Base-by-base conservation (phyloP, 208 protist genomes). In the Polymyxa betae region DNA sequence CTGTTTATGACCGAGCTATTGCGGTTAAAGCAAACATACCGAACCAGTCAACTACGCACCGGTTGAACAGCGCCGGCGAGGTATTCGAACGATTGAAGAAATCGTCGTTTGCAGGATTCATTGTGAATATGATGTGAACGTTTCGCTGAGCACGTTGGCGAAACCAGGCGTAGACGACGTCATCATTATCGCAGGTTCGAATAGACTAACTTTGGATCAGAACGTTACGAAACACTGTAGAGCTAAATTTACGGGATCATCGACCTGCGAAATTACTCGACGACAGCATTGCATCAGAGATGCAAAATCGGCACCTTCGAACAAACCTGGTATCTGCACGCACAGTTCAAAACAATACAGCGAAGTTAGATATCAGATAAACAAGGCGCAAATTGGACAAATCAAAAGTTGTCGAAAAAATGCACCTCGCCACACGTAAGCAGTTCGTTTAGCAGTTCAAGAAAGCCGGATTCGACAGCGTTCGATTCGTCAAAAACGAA, bases 401-500 rank as follows among this genome's bases (percentile, higher is more conserved):
- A n/a, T n/a, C n/a, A n/a, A n/a, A n/a, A n/a, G n/a, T n/a, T n/a
- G n/a, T n/a, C n/a, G n/a, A n/a, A n/a, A 66, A 16, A 89, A 0
- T 98, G 98, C n/a, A 97, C 93, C 96, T 98, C 95, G 49, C 98
- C 98, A 41, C 95, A 97, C n/a, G 99, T 98, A 38, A 99, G 95
- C 0, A 99, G 94, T 24, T 98, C 98, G 93, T 99, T 99, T 96
- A 99, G 99, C 93, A 98, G 97, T 94, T 99, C 98, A 24, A 99
- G 95, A 94, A 99, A 99, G 88, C 95, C 96, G 35, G 98, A 95
- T 92, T 99, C 96, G 90, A 99, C 94, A 0, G 99, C 97, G 93
- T 99, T 99, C 32, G 95, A 97, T 93, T 99, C 98, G 94, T 99
- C 98, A 93, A 99, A 99, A 54, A 99, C 96, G 94, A 99, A 99